Conservation (phyloP, 169 alveolate genomes). For the Plasmodium relictum region DNA sequence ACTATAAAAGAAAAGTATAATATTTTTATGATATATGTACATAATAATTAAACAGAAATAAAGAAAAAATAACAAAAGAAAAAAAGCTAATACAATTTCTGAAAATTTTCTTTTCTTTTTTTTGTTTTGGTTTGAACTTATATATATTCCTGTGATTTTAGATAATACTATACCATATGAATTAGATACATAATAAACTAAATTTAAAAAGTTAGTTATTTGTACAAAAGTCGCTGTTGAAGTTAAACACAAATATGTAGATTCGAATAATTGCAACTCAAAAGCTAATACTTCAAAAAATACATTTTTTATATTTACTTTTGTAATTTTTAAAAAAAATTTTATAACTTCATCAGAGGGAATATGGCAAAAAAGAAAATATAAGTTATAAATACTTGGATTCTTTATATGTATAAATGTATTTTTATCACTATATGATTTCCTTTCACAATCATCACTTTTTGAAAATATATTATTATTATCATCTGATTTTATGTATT, state of each 20-base stretch:
- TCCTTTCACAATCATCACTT: neutral
- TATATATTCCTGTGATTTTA: conserved; percentile 17
- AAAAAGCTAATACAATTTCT: conserved; percentile 23
- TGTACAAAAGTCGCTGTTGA: conserved; percentile 35
- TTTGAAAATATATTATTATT: neutral
- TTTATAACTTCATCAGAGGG: conserved; percentile 4
- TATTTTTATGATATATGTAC: conserved; percentile 17
- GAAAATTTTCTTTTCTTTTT: neutral
- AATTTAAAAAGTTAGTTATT: conserved; percentile 10
- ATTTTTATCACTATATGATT: neutral
- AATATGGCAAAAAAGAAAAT: conserved; percentile 19
- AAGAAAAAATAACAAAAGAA: conserved; percentile 5
- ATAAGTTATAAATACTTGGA: neutral
- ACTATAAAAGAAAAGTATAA: conserved; percentile 23
- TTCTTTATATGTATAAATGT: neutral
- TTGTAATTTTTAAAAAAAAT: conserved; percentile 4
- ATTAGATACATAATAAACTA: conserved; percentile 27
- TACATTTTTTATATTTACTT: conserved; percentile 28
- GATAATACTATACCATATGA: conserved; percentile 38
- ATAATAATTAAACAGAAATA: neutral
- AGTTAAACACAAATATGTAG: conserved; percentile 32
- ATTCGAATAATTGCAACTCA: conserved; percentile 35
- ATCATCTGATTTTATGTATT: no score
- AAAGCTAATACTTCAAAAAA: conserved; percentile 41
- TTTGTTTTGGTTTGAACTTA: conserved; percentile 4